These are phyloP conservation scores for Biscogniauxia mediterranea DNA, from an alignment of 2,329 filamentous ascomycete genomes.

Conservation along the genomic window DNA sequence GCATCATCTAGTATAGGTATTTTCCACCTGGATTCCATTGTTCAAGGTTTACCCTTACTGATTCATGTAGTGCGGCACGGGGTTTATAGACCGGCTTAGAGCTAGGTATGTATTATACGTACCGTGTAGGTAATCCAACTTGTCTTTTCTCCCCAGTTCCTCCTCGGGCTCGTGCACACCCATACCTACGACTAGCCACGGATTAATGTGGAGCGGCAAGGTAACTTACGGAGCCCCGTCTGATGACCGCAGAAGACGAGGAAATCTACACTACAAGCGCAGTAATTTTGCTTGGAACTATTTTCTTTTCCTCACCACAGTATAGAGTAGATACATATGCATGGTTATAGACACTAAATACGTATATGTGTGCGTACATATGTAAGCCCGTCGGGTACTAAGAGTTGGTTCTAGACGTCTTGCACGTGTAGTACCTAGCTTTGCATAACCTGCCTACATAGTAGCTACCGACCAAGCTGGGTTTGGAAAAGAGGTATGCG, in stretches of 20 bases:
- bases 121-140: not conserved
- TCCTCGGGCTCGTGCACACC: not conserved
- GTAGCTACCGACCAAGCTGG: not conserved
- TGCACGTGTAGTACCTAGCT: not conserved
- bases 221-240: not conserved
- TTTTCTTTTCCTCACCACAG: not conserved
- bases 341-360: not conserved
- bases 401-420: not conserved
- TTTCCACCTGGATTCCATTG: not conserved
- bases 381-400: not conserved
- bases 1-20: not conserved
- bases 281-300: not conserved
- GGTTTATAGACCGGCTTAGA: not conserved
- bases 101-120: not conserved
- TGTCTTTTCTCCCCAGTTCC: not conserved
- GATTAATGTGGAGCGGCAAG: not conserved
- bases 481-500: not conserved
- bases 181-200: not conserved
- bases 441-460: not conserved
- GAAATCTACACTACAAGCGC: not conserved
- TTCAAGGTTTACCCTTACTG: not conserved
- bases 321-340: not conserved
- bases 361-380: not conserved
- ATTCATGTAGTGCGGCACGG: not conserved
- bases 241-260: not conserved